Conservation (phyloP, 108 stramenopile species). For the Pseudonitzschia delicatissima region DNA sequence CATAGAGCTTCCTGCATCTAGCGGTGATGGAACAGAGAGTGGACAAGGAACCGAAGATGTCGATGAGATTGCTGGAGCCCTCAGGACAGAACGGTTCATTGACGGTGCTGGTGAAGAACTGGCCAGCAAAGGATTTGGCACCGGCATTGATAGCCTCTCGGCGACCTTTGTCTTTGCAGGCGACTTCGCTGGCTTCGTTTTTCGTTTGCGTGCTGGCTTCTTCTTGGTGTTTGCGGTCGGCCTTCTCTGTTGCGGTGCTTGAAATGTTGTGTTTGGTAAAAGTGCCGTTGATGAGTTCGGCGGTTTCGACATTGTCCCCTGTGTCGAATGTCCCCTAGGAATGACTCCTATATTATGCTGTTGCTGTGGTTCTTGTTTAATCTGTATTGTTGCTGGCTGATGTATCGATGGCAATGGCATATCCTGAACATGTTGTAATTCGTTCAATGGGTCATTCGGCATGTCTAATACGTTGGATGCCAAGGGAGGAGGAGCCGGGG, state of each 20-base stretch:
- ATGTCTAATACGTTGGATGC: neutral
- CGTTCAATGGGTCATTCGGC: neutral
- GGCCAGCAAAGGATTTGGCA: constrained; percentile 25
- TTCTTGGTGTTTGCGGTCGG: constrained; percentile 3
- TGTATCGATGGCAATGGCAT: constrained; percentile 1
- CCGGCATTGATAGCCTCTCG: constrained; percentile 7
- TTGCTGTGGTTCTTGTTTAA: neutral
- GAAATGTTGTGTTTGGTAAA: neutral
- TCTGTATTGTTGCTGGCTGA: constrained; percentile 1
- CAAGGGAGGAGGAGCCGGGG: neutral
- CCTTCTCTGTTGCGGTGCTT: neutral
- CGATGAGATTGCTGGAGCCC: neutral
- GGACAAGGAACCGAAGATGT: constrained; percentile 62
- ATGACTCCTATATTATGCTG: constrained; percentile 5
- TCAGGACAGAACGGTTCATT: neutral
- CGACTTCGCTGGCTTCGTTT: neutral
- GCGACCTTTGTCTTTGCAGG: neutral
- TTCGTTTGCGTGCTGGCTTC: constrained; percentile 10
- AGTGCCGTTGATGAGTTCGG: neutral
- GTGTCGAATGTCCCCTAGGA: neutral
- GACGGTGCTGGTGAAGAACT: constrained; percentile 1
- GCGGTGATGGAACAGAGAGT: constrained; percentile 38
- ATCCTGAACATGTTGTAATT: constrained; percentile 1
- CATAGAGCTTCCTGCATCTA: neutral
- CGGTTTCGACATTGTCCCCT: constrained; percentile 12